phyloP scores from a whole-genome alignment of 345 rosid species.

The Populus alba region DNA sequence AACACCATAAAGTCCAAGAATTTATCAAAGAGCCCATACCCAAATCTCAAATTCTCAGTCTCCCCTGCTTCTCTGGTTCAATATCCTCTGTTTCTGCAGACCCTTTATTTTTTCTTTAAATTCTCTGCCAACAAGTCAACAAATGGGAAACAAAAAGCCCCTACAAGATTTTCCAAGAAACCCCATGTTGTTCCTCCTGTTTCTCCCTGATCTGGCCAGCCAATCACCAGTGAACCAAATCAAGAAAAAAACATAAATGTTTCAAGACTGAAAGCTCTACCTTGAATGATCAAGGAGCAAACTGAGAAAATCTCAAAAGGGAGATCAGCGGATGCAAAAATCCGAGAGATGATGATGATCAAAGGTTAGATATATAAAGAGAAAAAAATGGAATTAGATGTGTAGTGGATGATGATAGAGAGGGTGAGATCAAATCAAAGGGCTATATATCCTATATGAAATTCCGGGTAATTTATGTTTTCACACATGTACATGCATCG shows the following conservation, averaged over 20 bases:
- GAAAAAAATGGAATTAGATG: not conserved
- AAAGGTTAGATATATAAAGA: not conserved
- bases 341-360: not conserved
- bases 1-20: not conserved
- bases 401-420: slow-evolving; percentile 1
- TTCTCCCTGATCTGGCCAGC: not conserved
- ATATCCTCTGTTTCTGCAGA: not conserved
- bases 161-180: not conserved
- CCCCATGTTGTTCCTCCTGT: not conserved
- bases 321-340: not conserved
- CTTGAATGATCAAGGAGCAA: not conserved
- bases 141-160: not conserved
- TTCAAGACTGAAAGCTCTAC: not conserved
- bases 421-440: not conserved
- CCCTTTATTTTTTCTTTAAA: not conserved
- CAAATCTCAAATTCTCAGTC: not conserved
- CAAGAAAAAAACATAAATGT: not conserved
- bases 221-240: not conserved
- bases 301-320: not conserved
- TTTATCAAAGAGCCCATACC: not conserved
- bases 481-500: not conserved
- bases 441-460: not conserved
- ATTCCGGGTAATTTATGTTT: not conserved
- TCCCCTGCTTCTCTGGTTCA: not conserved
- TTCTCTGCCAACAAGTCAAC: not conserved